Percentiles rank a stretch among this genome's conserved stretches.
These are phyloP conservation scores for Rhododendron simsii DNA, from an alignment of 148 eudicot species.

Conservation along the genomic window DNA sequence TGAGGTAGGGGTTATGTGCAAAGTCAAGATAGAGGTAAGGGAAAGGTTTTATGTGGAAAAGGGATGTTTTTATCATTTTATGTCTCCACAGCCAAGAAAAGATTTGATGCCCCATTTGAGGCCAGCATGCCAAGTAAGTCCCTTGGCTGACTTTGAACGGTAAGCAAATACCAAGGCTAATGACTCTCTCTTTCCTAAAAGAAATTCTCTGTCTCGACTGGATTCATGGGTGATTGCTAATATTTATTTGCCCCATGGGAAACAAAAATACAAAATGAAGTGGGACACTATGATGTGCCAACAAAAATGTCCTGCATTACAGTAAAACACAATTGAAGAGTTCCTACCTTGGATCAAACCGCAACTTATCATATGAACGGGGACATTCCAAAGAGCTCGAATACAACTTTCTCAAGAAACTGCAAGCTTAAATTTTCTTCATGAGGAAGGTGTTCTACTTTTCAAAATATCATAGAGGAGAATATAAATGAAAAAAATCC, in stretches of 20 bases:
- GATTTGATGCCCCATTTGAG: neutral
- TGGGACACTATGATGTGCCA: neutral
- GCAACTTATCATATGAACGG: slow-evolving; percentile 85
- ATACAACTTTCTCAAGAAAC: slow-evolving; percentile 85
- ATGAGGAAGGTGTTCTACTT: neutral
- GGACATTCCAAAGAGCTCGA: slow-evolving; percentile 70
- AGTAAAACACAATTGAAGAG: neutral
- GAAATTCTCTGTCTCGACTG: neutral
- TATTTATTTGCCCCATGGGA: neutral
- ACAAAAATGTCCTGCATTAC: neutral
- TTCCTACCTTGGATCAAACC: slow-evolving; percentile 77
- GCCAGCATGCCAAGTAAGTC: neutral
- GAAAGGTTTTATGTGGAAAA: neutral
- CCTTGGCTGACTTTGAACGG: neutral
- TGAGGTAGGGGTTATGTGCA: neutral
- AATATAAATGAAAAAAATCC: neutral
- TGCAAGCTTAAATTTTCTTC: slow-evolving; percentile 21
- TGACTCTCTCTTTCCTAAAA: neutral
- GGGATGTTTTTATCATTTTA: neutral
- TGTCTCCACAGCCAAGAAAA: neutral
- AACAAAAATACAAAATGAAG: neutral
- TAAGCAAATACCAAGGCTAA: neutral
- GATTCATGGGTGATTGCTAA: neutral
- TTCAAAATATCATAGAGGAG: neutral
- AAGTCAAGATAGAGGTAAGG: neutral